Percentiles rank a stretch among this genome's conserved stretches.
Evolutionary conservation across 371 early-diverging fungal genomes (phyloP).

Genomic region (Sporodiniella umbellata): DNA sequence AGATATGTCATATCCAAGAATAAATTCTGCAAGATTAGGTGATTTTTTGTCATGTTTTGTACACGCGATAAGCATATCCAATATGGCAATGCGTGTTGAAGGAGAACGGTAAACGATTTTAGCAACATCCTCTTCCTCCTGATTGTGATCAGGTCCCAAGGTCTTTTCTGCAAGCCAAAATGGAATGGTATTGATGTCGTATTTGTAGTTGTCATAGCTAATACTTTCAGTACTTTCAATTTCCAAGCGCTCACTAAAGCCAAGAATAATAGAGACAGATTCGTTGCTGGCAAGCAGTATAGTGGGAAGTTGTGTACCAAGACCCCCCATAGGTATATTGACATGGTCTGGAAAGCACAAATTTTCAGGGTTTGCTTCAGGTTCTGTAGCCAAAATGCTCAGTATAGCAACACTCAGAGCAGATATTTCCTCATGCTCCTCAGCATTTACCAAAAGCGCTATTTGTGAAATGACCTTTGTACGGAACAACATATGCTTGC

Average conservation of each 20-base stretch:
- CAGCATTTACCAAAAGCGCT: slow-evolving; percentile 58
- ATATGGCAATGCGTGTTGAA: slow-evolving; percentile 61
- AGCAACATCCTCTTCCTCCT: neutral
- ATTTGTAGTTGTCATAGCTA: slow-evolving; percentile 28
- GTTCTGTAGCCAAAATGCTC: slow-evolving; percentile 47
- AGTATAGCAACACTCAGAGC: slow-evolving; percentile 66
- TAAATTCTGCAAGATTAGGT: slow-evolving; percentile 81
- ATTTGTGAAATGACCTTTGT: slow-evolving; percentile 67
- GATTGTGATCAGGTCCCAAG: slow-evolving; percentile 11
- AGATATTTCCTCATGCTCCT: slow-evolving; percentile 59
- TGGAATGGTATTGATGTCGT: slow-evolving; percentile 30
- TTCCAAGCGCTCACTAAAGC: slow-evolving; percentile 72
- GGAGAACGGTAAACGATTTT: slow-evolving; percentile 2
- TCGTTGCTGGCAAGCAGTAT: slow-evolving; percentile 59
- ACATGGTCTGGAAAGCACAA: slow-evolving; percentile 7
- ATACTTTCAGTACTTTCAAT: slow-evolving; percentile 45
- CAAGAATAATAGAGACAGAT: slow-evolving; percentile 63
- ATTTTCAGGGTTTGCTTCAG: slow-evolving; percentile 3
- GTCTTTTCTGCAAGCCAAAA: slow-evolving; percentile 29
- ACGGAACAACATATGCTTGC: slow-evolving; percentile 69
- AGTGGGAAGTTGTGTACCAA: slow-evolving; percentile 67
- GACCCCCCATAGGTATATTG: slow-evolving; percentile 32
- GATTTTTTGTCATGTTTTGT: slow-evolving; percentile 29
- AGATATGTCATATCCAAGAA: slow-evolving; percentile 72
- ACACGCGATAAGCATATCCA: slow-evolving; percentile 64